Evolutionary conservation across 2,329 filamentous ascomycete genomes (phyloP), one percentile per base, ranked within the genome.

Genomic region (Nigrograna mackinnonii): DNA sequence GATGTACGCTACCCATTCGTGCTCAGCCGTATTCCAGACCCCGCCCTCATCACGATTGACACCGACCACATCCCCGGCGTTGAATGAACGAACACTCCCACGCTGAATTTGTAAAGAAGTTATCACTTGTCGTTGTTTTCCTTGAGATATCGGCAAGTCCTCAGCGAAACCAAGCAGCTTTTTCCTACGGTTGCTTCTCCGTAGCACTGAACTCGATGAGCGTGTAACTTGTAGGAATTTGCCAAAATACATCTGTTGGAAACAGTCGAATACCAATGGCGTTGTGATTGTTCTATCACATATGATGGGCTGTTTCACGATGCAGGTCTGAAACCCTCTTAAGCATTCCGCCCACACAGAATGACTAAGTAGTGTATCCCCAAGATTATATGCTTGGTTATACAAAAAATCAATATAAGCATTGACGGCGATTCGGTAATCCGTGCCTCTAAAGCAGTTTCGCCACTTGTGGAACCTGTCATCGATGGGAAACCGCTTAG

Each of bases 1-100:
- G 0, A 94, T 83, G 20, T 86, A 82, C 0, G 82, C 86, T 56
- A 86, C 85, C 86, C 87, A 91, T 1, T 79, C 69, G n/a, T 71
- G 69, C 0, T 67, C 56, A 14, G 77, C 72, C 1, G 73, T 70
- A 35, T 75, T 77, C 87, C 86, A 90, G 2, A 67, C 52, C 0
- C 81, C 80, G 2, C 70, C 66, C 0, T 75, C 71, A 1, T 78
- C 76, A 17, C 18, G 13, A 17, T 33, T 17, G 0, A 80, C 57
- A 0, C 69, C 70, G 4, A 84, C 61, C 0, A 82, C 70, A 54
- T 83, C 77, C 1, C 79, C 79, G 7, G 66, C 47, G 5, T 46
- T 49, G 4, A 79, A 62, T 0, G 13, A 32, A 16, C 6, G 16
- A 13, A n/a, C n/a, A n/a, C n/a, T n/a, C n/a, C n/a, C n/a, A n/a